Percentiles rank a stretch among this genome's conserved stretches.
Conservation (phyloP, 208 protist species). For the Trypanosoma rangeli region DNA sequence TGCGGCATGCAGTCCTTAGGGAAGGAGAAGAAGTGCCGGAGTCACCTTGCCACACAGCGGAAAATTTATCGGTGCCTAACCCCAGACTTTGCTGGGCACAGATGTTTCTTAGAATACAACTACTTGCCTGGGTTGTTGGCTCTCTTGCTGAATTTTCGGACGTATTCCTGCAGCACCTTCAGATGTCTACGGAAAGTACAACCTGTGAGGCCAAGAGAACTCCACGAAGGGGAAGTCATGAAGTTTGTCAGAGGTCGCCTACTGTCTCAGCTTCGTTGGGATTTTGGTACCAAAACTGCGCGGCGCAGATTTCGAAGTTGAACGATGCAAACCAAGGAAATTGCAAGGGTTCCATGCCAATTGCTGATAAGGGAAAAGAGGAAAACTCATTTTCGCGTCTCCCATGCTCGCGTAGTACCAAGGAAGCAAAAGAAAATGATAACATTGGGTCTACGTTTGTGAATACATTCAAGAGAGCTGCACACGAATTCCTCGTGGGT, state of each 20-base stretch:
- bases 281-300: conserved; percentile 31
- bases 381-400: background rate
- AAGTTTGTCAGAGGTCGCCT: background rate
- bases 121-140: conserved; percentile 34
- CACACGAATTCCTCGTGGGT: conserved; percentile 11
- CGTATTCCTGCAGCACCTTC: background rate
- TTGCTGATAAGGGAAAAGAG: background rate
- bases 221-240: background rate
- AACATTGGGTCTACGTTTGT: conserved; percentile 9
- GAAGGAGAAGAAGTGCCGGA: background rate
- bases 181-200: background rate
- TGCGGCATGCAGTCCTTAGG: conserved; percentile 13
- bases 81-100: conserved; percentile 12
- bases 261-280: conserved; percentile 12
- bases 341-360: background rate
- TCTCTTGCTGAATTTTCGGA: conserved; percentile 29
- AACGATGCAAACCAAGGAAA: background rate
- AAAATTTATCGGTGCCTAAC: background rate
- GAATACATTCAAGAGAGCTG: conserved; percentile 11
- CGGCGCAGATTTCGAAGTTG: background rate
- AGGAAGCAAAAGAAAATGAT: background rate
- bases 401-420: background rate
- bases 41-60: background rate
- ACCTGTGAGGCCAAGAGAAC: background rate
- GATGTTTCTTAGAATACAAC: conserved; percentile 20